Evolutionary conservation across 176 grass and related monocot genomes (phyloP).

Genomic region (Pharus latifolius): DNA sequence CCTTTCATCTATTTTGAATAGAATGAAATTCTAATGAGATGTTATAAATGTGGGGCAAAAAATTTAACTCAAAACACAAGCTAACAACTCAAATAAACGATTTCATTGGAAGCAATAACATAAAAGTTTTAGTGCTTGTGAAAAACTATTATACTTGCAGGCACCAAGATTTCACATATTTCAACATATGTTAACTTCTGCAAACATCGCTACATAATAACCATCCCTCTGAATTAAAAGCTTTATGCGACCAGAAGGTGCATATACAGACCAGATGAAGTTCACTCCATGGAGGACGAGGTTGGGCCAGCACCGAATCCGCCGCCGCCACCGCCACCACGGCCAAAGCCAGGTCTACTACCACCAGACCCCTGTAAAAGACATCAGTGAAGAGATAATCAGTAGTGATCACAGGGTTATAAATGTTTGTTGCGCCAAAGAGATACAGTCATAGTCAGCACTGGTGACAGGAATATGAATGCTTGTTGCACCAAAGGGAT

Average conservation of each 20-base stretch:
- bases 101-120: not conserved
- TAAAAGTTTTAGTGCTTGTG: not conserved
- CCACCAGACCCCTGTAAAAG: constrained; percentile 56
- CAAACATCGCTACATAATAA: constrained; percentile 36
- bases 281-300: constrained; percentile 72
- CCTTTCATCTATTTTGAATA: no score
- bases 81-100: no score
- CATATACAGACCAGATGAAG: constrained; percentile 19
- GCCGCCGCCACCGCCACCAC: constrained; percentile 45
- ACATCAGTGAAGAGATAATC: not conserved
- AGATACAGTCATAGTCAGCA: not conserved
- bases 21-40: no score
- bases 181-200: constrained; percentile 19
- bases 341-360: constrained; percentile 73
- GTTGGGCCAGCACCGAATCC: constrained; percentile 49
- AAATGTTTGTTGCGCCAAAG: not conserved
- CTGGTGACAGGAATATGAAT: not conserved
- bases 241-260: constrained; percentile 13
- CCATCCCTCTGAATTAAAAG: constrained; percentile 30
- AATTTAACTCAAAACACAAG: no score
- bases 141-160: constrained; percentile 20
- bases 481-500: not conserved
- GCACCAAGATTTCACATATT: constrained; percentile 9
- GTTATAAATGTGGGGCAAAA: no score
- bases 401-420: not conserved